Base-by-base conservation (phyloP, 441 rosid genomes). In the Erodium moschatum region DNA sequence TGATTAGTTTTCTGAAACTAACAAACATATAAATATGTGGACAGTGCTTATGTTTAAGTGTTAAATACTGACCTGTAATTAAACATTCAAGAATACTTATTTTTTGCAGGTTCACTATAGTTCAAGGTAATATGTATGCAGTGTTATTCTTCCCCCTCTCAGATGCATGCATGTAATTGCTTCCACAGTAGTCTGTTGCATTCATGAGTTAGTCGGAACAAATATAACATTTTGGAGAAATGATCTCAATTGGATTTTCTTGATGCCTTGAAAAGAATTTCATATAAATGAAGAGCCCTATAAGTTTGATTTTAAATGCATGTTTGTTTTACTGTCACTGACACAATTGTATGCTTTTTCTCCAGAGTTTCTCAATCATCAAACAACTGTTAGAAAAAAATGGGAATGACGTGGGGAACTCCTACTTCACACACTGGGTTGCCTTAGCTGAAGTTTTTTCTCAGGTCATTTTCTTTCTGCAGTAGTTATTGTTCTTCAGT, bases 381-480 rank as follows among this genome's bases (percentile, higher is more conserved):
- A 89, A 83, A 80, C 76, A 74, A 52, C 74, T 86, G 79, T 77
- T 86, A 64, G 97, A 85, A 70, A 73, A 76, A 67, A 75, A 72
- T 75, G 91, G 82, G 73, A 76, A 70, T 62, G 79, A 66, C 54
- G 64, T 83, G 72, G 65, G 76, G 71, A 81, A 75, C 74, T 85
- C 96, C 70, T 85, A 77, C 77, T 84, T 86, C 81, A 87, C 82
- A 63, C 91, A 91, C 76, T 91, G 99, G 97, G 88, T 93, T 83
- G 85, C 84, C 71, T 21, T 89, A 74, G 85, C 83, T 72, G 87
- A 94, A 77, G 83, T 86, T 60, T 94, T 87, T 81, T 80, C 89
- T 18, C 90, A 89, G 99, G 99, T 94, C 78, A 74, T 65, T 67
- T 65, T 74, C 64, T 69, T 70, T 58, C 38, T 33, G 35, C 21